Base-by-base conservation (phyloP, 352 stramenopile genomes). In the Phytopythium litorale region DNA sequence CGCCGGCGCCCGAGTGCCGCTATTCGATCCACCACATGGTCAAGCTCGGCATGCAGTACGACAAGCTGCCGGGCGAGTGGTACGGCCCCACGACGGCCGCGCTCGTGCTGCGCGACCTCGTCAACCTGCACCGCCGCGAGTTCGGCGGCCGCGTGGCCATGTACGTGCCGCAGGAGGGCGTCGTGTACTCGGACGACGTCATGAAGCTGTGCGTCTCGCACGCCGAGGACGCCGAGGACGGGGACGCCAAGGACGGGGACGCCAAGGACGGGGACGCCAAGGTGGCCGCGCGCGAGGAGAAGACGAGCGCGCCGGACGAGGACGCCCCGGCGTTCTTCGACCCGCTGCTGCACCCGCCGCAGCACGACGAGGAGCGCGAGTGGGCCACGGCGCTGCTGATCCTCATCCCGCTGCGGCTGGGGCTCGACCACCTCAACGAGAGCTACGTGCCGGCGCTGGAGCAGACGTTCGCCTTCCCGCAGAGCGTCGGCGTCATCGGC, bases 401-500 rank as follows among this genome's bases (percentile, higher is more conserved):
- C 35, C 69, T 98, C 23, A 89, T 98, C 35, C 96, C 96, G 21
- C 67, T 98, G 35, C 81, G 94, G 49, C 79, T 99, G 3, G 96
- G 96, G 30, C 72, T 98, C 11, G 87, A 98, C 54, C 79, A 82
- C 33, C 71, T 97, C 16, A 96, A 95, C 66, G 73, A 83, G 42
- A 65, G 73, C 35, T 97, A 96, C 65, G 81, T 96, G 30, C 78
- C 79, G 18, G 78, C 82, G 25, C 58, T 97, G 19, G 62, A 87
- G 40, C 78, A 87, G 52, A 90, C 83, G 23, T 93, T 98, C 56
- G 68, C 78, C 59, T 93, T 99, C 46, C 88, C 89, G 16, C 92
- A 98, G 67, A 98, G 88, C 40, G 88, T 98, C 21, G 96, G 96
- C 11, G 96, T 99, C 66, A 88, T 99, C 35, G 96, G 96, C 43